Base-by-base conservation (phyloP, 2,329 filamentous ascomycete species). In the Cytospora piceicola region DNA sequence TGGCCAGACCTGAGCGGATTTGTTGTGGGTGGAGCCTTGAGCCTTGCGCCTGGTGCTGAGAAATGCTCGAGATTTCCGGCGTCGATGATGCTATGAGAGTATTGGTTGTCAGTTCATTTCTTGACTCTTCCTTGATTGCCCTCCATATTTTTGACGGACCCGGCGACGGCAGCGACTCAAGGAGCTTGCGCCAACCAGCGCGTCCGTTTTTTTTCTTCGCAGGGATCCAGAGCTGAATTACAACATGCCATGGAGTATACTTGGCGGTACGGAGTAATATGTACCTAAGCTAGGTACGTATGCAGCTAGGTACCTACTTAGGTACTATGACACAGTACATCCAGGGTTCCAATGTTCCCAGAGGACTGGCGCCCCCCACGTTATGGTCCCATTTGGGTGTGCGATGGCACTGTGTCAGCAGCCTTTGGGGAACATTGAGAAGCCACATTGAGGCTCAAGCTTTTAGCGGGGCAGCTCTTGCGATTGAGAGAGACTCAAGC, bases 381-480 rank as follows among this genome's bases (percentile, higher is more conserved):
- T 42, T 42, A 42, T 42, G 17, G 4, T 12, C 3, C 15, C 15
- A 9, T 15, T 9, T 12, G 20, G 14, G 49, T 55, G 11, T 9
- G 4, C 20, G 59, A 54, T 61, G 55, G 51, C 59, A 61, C 59
- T 61, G 59, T 61, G 32, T n/a, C 27, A 2, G 36, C 36, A 15
- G 17, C 14, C 39, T 42, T 42, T 17, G 39, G 39, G 4, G 15
- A 3, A 42, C 17, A 34, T 11, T 34, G n/a, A 20, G 4, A 39
- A n/a, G 36, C 39, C 46, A 49, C 46, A 49, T 49, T 49, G 46
- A 49, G 46, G 46, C 46, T 34, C 61, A 30, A 39, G 29, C 39
- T 67, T 64, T 59, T 49, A 61, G 65, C 65, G 65, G 65, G 65
- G 61, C 65, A 64, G 36, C 49, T 46, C 64, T 60, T 61, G 61